Percentiles rank a stretch among this genome's conserved stretches.
These are phyloP conservation scores for Biancaea sappan DNA, from an alignment of 306 rosid species.

Conservation along the genomic window DNA sequence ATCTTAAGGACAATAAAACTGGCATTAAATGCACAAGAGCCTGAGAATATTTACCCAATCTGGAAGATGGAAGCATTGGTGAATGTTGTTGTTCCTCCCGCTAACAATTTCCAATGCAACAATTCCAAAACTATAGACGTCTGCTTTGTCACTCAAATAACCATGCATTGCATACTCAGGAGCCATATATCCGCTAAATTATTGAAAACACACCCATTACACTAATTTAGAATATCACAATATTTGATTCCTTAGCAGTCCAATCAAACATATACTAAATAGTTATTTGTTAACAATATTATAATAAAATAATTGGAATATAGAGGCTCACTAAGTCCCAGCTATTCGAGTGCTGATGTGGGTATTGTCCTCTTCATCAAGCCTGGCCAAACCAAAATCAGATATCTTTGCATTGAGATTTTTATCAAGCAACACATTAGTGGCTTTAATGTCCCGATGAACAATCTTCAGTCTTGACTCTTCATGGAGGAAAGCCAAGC, in stretches of 20 bases:
- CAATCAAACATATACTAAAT: not conserved
- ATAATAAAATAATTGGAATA: not conserved
- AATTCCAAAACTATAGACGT: slow-evolving; percentile 82
- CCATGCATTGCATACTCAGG: slow-evolving; percentile 77
- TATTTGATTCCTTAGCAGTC: not conserved
- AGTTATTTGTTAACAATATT: not conserved
- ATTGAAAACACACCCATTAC: slow-evolving; percentile 14
- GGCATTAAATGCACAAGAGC: not conserved
- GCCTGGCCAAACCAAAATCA: slow-evolving; percentile 81
- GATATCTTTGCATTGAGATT: slow-evolving; percentile 70
- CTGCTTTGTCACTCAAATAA: slow-evolving; percentile 73
- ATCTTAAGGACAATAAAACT: not conserved
- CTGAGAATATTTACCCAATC: slow-evolving; percentile 51
- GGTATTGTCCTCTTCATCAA: slow-evolving; percentile 63
- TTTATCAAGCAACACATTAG: slow-evolving; percentile 75
- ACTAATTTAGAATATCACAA: not conserved
- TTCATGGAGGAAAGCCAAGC: slow-evolving; percentile 79
- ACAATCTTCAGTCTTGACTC: slow-evolving; percentile 80
- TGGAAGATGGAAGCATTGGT: slow-evolving; percentile 48
- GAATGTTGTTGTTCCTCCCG: slow-evolving; percentile 60
- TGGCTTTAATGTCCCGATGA: slow-evolving; percentile 81
- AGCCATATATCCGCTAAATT: slow-evolving; percentile 57
- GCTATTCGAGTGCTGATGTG: slow-evolving; percentile 73
- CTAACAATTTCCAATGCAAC: slow-evolving; percentile 71
- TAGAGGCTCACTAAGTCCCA: slow-evolving; percentile 62